Base-by-base conservation (phyloP, 192 early-diverging fungal species). In the Thoreauomyces humboldtii region DNA sequence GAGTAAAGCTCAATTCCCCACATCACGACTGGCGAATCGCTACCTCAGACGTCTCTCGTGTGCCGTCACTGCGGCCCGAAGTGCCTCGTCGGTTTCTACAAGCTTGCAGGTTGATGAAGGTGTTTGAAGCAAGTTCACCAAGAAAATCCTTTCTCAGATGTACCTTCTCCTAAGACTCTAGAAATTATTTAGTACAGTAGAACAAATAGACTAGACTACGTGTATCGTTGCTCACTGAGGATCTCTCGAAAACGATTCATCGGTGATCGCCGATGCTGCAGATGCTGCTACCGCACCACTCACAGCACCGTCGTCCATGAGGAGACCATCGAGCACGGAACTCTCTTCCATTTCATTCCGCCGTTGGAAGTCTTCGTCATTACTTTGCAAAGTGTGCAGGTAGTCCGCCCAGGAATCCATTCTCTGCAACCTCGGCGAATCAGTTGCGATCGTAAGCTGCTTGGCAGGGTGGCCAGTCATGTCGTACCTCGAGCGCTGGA, bases 321-420 rank as follows among this genome's bases (percentile, higher is more conserved):
- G 24, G 3, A 31, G 29, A 4, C 32, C 50, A 27, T 24, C 50
- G 14, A 46, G 19, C 44, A 46, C 2, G 21, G 27, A 22, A 15
- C 32, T 29, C 2, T 14, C 29, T 27, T 24, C 21, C 27, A 27
- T 52, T n/a, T n/a, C n/a, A 29, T 52, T 52, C 3, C 50, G 50
- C 14, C 50, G 21, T 15, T 27, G 50, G 15, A 52, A 52, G 17
- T 15, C 50, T 15, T 52, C 25, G 17, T 52, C 50, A 27, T 5
- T 58, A 25, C n/a, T 24, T 19, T 58, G 33, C 12, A 63, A 24
- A 5, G 50, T 52, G 3, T 63, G 7, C 33, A 63, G 48, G 22
- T 63, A 63, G 19, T 63, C 61, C 4, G 25, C 12, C 64, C 64
- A 66, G 12, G 64, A 66, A 21, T 29, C 51, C 53, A 66, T 55